Conservation (phyloP, 805 yeast species). For the Schizosaccharomyces octosporus region DNA sequence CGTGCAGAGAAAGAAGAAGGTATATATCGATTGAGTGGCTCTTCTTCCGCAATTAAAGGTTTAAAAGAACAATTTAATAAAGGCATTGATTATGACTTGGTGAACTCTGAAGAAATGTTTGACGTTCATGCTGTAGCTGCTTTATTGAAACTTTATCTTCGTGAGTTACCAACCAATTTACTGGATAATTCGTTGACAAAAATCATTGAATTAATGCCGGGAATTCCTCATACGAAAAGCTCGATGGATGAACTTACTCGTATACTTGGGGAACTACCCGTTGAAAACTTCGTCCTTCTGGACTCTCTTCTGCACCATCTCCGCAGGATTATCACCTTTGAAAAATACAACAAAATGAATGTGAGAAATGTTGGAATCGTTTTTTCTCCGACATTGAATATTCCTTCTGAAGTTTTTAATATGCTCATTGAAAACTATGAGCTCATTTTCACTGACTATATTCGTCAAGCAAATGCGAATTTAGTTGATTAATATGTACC, state of each 20-base stretch:
- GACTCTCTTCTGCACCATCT: slow-evolving; percentile 44
- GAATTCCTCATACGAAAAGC: slow-evolving; percentile 10
- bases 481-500: no score
- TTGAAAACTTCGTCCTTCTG: slow-evolving; percentile 32
- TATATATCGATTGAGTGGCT: slow-evolving; percentile 71
- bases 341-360: slow-evolving; percentile 57
- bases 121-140: slow-evolving; percentile 81
- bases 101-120: slow-evolving; percentile 10
- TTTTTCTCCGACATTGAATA: slow-evolving; percentile 54
- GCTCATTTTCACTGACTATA: slow-evolving; percentile 24
- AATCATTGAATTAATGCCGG: slow-evolving; percentile 30
- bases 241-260: slow-evolving; percentile 13
- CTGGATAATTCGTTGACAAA: slow-evolving; percentile 42
- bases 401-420: slow-evolving; percentile 35
- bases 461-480: not conserved
- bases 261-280: slow-evolving; percentile 21
- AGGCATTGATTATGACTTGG: slow-evolving; percentile 40
- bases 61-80: slow-evolving; percentile 48
- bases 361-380: slow-evolving; percentile 55
- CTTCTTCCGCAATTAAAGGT: slow-evolving; percentile 46
- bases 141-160: slow-evolving; percentile 50
- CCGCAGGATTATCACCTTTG: slow-evolving; percentile 34
- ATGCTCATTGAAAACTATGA: slow-evolving; percentile 37
- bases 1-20: slow-evolving; percentile 76
- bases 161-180: slow-evolving; percentile 49